Evolutionary conservation across 2,329 filamentous ascomycete species (phyloP).

Genomic region (Ascochyta pisi): DNA sequence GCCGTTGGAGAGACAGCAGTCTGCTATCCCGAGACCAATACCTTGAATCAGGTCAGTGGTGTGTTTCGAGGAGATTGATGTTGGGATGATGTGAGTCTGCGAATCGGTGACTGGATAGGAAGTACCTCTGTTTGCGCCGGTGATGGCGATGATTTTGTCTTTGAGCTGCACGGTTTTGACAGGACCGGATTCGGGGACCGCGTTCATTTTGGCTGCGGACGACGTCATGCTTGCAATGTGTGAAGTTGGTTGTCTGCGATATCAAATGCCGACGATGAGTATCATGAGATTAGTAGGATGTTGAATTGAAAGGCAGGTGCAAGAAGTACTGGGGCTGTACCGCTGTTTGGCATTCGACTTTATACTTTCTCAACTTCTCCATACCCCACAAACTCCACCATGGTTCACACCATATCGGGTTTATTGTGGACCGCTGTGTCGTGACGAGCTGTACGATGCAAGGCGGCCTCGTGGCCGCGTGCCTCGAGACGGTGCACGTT

Average conservation of each 20-base stretch:
- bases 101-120: neutral
- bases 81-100: neutral
- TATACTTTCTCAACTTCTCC: neutral
- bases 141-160: slow-evolving; percentile 40
- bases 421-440: slow-evolving; percentile 18
- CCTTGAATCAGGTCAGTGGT: slow-evolving; percentile 25
- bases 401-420: slow-evolving; percentile 7
- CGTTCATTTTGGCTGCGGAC: slow-evolving; percentile 19
- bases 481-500: slow-evolving; percentile 21
- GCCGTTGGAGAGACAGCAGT: slow-evolving; percentile 56
- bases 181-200: slow-evolving; percentile 16
- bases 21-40: slow-evolving; percentile 56
- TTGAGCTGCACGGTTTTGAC: slow-evolving; percentile 36
- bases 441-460: slow-evolving; percentile 25
- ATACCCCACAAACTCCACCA: slow-evolving; percentile 7
- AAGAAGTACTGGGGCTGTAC: neutral
- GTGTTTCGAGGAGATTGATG: neutral
- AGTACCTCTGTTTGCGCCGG: slow-evolving; percentile 39
- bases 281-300: neutral
- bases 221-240: slow-evolving; percentile 21
- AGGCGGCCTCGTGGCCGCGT: slow-evolving; percentile 19
- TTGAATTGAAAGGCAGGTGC: neutral
- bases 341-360: neutral
- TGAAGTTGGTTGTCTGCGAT: neutral
- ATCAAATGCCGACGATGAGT: neutral